A percentile compares a stretch with the other conserved stretches of the same genome.
Evolutionary conservation across 371 early-diverging fungal genomes (phyloP).

Genomic region (Quaeritorhiza haematococci): DNA sequence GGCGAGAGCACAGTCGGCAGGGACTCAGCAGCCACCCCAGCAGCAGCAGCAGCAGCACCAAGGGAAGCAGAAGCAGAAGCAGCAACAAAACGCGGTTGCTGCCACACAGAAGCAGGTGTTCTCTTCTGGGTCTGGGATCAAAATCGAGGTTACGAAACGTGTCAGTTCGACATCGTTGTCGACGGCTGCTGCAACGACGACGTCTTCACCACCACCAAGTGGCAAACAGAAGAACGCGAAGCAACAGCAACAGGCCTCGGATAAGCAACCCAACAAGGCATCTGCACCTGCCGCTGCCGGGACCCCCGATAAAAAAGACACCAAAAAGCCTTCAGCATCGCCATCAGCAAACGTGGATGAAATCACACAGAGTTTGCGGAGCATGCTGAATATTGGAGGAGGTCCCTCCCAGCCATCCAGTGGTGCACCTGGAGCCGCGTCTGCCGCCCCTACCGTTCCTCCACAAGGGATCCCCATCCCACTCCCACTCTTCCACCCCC

Average conservation of each 20-base stretch:
- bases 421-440: neutral
- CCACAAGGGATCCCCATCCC: conserved; percentile 1
- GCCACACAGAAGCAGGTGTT: no score
- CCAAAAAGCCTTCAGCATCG: neutral
- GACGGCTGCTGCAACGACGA: neutral
- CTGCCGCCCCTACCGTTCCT: neutral
- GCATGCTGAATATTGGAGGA: conserved; percentile 15
- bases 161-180: neutral
- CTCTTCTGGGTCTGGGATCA: no score
- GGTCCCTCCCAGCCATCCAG: neutral
- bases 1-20: no score
- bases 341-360: conserved; percentile 2
- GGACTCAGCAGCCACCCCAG: neutral
- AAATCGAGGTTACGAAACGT: neutral
- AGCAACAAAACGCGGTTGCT: no score
- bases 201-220: neutral
- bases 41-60: neutral
- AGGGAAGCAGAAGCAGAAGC: neutral
- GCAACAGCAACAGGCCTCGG: conserved; percentile 5
- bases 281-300: no score
- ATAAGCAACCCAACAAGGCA: neutral
- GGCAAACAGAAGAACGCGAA: neutral
- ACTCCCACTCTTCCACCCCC: neutral
- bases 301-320: neutral
- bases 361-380: conserved; percentile 9